Evolutionary conservation across 371 early-diverging fungal genomes (phyloP).

Genomic region (Zychaea mexicana): DNA sequence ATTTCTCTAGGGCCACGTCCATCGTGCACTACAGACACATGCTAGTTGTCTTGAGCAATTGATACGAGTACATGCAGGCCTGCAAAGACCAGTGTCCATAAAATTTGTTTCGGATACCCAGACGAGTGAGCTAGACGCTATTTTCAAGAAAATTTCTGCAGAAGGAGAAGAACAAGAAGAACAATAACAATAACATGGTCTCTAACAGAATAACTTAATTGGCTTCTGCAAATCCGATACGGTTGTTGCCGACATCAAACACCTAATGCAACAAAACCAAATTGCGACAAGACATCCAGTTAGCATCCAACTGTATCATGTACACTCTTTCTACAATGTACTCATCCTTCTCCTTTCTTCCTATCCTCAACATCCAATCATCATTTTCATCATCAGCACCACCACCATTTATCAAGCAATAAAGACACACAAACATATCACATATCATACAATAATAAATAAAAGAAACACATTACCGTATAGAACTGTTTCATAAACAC

Average conservation of each 20-base stretch:
- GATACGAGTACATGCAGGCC: conserved; percentile 29
- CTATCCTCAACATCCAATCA: no score
- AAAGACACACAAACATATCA: neutral
- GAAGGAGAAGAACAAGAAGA: conserved; percentile 18
- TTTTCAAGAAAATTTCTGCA: conserved; percentile 25
- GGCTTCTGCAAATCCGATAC: conserved; percentile 69
- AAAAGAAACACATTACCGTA: conserved; percentile 50
- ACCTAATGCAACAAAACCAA: conserved; percentile 29
- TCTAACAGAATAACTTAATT: conserved; percentile 8
- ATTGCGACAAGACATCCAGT: neutral
- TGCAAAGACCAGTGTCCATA: conserved; percentile 27
- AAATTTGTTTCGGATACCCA: conserved; percentile 42
- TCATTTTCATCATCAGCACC: neutral
- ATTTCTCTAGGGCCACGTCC: conserved; percentile 24
- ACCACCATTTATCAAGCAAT: neutral
- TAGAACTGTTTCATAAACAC: conserved; percentile 76
- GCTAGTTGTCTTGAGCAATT: conserved; percentile 19
- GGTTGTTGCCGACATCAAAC: conserved; percentile 65
- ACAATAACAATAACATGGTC: neutral
- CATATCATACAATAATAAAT: neutral
- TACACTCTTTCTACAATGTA: neutral
- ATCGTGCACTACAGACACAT: conserved; percentile 31
- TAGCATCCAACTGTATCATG: no score
- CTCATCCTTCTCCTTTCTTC: no score
- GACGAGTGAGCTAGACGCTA: conserved; percentile 29